Percentiles rank a stretch among this genome's conserved stretches.
phyloP scores from a whole-genome alignment of 192 early-diverging fungal species.

The Mortierella antarctica region DNA sequence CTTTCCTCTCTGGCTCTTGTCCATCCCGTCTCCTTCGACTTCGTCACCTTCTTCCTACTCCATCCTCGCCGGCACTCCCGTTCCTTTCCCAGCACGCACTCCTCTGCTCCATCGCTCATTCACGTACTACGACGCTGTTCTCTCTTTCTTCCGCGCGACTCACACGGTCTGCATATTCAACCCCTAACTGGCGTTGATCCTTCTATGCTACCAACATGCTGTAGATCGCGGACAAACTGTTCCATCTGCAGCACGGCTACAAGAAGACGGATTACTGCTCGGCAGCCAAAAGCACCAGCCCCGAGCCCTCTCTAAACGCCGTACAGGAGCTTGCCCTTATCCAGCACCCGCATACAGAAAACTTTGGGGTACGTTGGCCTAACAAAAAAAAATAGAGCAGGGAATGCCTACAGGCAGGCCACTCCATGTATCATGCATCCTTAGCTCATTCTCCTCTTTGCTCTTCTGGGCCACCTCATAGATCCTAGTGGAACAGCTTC shows the following conservation, averaged over 20 bases:
- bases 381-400: background rate
- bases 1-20: too few species aligned
- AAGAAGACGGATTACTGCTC: background rate
- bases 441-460: background rate
- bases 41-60: too few species aligned
- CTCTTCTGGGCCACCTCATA: background rate
- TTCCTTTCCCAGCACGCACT: too few species aligned
- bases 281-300: background rate
- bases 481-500: conserved; percentile 19
- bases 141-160: background rate
- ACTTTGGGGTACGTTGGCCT: conserved; percentile 22
- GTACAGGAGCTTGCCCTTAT: conserved; percentile 24
- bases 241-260: conserved; percentile 17
- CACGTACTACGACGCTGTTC: background rate
- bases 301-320: background rate
- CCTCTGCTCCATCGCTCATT: too few species aligned
- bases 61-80: too few species aligned
- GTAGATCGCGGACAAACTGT: conserved; percentile 21
- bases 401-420: background rate
- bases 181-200: too few species aligned
- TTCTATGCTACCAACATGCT: background rate
- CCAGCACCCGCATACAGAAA: conserved; percentile 17
- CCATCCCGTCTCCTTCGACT: too few species aligned
- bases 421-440: background rate
- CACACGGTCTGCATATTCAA: background rate